These are phyloP conservation scores for Discostella stelligeroides DNA, from an alignment of 108 stramenopile species.

Conservation along the genomic window DNA sequence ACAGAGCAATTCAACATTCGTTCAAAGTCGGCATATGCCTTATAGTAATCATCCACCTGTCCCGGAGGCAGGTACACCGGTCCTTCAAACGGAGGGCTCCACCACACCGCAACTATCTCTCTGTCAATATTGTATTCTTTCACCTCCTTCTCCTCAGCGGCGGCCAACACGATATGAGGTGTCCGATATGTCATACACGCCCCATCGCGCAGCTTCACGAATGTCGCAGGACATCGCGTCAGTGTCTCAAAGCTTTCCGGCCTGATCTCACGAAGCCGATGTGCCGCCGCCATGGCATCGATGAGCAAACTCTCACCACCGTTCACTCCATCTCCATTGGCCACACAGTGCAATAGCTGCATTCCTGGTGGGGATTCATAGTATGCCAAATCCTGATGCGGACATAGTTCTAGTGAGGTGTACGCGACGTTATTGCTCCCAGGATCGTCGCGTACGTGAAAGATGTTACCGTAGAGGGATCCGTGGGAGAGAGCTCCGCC, in stretches of 20 bases:
- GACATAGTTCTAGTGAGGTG: conserved; percentile 58
- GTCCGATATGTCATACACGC: conserved; percentile 76
- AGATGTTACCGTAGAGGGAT: conserved; percentile 75
- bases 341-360: conserved; percentile 75
- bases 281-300: conserved; percentile 83
- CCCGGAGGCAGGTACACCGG: conserved; percentile 54
- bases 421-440: conserved; percentile 75
- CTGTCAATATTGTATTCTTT: conserved; percentile 25
- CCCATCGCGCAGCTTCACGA: conserved; percentile 73
- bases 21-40: conserved; percentile 75
- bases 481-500: conserved; percentile 78
- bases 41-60: conserved; percentile 56
- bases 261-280: conserved; percentile 55
- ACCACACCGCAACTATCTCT: conserved; percentile 70
- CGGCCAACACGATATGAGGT: conserved; percentile 64
- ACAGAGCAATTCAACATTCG: conserved; percentile 59
- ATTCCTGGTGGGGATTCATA: conserved; percentile 82
- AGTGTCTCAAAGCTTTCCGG: conserved; percentile 70
- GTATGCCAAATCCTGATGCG: conserved; percentile 85
- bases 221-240: conserved; percentile 59
- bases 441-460: conserved; percentile 61
- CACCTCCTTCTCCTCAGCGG: conserved; percentile 6
- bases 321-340: conserved; percentile 37
- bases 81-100: conserved; percentile 87
- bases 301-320: conserved; percentile 76